Conservation (phyloP, 2,329 filamentous ascomycete species). For the Onygena corvina region DNA sequence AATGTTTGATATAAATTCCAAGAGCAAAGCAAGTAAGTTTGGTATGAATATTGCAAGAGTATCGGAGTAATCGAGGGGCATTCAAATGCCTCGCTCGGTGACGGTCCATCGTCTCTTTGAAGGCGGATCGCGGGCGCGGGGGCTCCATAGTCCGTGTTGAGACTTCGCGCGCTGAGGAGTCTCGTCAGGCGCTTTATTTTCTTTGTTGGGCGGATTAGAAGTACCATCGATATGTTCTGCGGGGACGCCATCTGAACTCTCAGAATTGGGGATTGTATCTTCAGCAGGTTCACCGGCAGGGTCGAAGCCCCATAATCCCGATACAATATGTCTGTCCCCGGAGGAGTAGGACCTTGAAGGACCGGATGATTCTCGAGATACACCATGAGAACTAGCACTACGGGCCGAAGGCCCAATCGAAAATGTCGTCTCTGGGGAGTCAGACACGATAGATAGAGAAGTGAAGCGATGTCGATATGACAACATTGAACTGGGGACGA, state of each 20-base stretch:
- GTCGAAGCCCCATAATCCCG: conserved; percentile 29
- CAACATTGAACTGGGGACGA: conserved; percentile 19
- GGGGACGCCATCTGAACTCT: not conserved
- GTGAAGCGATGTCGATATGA: conserved; percentile 26
- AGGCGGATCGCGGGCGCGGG: conserved; percentile 20
- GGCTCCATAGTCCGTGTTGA: conserved; percentile 30
- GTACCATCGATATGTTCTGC: not conserved
- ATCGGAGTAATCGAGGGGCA: no score
- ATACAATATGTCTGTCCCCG: conserved; percentile 14
- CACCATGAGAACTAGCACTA: conserved; percentile 3
- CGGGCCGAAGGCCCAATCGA: conserved; percentile 16
- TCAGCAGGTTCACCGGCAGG: conserved; percentile 21
- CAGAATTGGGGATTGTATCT: conserved; percentile 30
- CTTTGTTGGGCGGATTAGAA: not conserved
- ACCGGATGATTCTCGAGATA: conserved; percentile 11
- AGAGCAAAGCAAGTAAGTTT: no score
- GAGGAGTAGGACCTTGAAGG: conserved; percentile 13
- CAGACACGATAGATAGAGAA: conserved; percentile 19
- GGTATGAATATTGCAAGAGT: no score
- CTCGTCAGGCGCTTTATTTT: not conserved
- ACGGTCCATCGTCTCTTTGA: conserved; percentile 31
- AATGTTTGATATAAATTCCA: no score
- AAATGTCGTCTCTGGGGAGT: conserved; percentile 19
- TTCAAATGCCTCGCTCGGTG: conserved; percentile 21
- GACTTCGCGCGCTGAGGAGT: conserved; percentile 19